Conservation (phyloP, 495 filamentous ascomycete genomes). For the Sporormia fimetaria region DNA sequence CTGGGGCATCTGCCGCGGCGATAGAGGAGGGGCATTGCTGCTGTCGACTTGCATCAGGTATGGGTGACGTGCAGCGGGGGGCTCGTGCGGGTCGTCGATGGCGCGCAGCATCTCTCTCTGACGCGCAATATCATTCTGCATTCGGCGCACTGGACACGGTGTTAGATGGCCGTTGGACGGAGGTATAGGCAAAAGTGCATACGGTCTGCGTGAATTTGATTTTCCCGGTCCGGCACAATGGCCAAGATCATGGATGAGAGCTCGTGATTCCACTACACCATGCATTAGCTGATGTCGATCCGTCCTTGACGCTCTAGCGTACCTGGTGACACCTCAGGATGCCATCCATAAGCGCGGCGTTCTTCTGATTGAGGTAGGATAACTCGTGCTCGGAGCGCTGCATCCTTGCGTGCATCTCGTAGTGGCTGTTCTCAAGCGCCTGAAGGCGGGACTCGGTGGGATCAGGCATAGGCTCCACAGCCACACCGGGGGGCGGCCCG, state of each 20-base stretch:
- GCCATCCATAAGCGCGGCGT: slow-evolving; percentile 70
- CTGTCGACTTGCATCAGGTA: slow-evolving; percentile 61
- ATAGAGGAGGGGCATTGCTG: slow-evolving; percentile 66
- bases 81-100: slow-evolving; percentile 69
- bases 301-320: slow-evolving; percentile 24
- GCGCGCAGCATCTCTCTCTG: slow-evolving; percentile 61
- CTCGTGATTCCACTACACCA: slow-evolving; percentile 56
- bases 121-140: slow-evolving; percentile 77
- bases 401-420: slow-evolving; percentile 66
- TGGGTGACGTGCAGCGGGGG: slow-evolving; percentile 58
- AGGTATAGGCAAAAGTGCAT: slow-evolving; percentile 23
- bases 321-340: slow-evolving; percentile 67
- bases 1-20: slow-evolving; percentile 81
- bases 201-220: slow-evolving; percentile 48
- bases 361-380: slow-evolving; percentile 64
- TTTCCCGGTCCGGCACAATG: slow-evolving; percentile 56
- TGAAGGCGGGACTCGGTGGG: slow-evolving; percentile 63
- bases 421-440: slow-evolving; percentile 68
- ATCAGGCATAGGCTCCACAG: slow-evolving; percentile 69
- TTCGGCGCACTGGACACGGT: slow-evolving; percentile 49
- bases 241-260: slow-evolving; percentile 60
- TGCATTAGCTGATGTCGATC: slow-evolving; percentile 18
- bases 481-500: slow-evolving; percentile 59
- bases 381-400: slow-evolving; percentile 75
- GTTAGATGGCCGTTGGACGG: slow-evolving; percentile 18